Conservation (phyloP, 768 basidiomycete species). For the Agrocybe praecox region DNA sequence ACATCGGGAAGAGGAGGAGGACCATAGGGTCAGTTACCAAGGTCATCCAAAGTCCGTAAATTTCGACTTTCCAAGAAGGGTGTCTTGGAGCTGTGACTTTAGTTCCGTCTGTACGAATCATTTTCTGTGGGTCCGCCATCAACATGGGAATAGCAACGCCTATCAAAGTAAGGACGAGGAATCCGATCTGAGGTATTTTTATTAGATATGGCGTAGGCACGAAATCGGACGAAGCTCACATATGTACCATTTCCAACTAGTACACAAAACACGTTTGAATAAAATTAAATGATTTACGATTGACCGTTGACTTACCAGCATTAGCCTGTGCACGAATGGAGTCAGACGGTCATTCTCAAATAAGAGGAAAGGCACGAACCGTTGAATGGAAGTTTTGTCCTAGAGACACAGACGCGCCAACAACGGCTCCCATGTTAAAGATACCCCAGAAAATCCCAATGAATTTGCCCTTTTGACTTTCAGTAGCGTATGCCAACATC, state of each 20-base stretch:
- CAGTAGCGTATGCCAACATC: conserved; percentile 84
- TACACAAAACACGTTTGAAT: background rate
- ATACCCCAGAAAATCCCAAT: conserved; percentile 85
- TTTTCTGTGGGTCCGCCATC: conserved; percentile 72
- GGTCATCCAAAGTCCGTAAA: conserved; percentile 68
- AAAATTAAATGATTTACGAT: background rate
- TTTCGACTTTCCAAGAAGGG: conserved; percentile 78
- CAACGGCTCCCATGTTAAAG: conserved; percentile 81
- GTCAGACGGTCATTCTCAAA: conserved; percentile 9
- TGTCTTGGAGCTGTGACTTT: conserved; percentile 63
- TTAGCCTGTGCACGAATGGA: conserved; percentile 34
- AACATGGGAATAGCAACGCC: conserved; percentile 67
- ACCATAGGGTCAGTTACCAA: conserved; percentile 73
- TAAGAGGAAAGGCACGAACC: conserved; percentile 36
- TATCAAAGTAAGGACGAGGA: conserved; percentile 70
- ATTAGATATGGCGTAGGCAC: background rate
- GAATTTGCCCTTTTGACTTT: conserved; percentile 73
- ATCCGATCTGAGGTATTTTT: conserved; percentile 57
- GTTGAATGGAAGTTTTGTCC: conserved; percentile 68
- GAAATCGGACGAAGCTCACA: conserved; percentile 41
- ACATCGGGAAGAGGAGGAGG: conserved; percentile 82
- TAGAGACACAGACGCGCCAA: conserved; percentile 76
- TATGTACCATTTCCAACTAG: conserved; percentile 76
- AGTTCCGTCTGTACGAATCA: conserved; percentile 77
- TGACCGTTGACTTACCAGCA: conserved; percentile 32